Conservation (phyloP, 805 yeast genomes). For the Wickerhamiella slavikovae region DNA sequence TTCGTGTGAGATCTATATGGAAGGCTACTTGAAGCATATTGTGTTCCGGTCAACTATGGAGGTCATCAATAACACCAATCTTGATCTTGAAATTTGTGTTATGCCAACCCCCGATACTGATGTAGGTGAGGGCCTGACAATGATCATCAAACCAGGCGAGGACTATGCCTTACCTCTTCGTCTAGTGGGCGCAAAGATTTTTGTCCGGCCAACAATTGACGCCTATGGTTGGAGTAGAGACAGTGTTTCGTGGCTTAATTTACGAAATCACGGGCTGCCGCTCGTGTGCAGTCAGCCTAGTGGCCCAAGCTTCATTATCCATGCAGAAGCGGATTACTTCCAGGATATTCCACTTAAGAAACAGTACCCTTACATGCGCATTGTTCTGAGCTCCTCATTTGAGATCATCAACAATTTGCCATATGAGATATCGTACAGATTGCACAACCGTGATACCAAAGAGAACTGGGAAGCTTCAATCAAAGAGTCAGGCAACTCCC, state of each 20-base stretch:
- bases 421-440: slow-evolving; percentile 48
- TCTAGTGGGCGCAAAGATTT: slow-evolving; percentile 32
- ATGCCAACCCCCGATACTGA: slow-evolving; percentile 18
- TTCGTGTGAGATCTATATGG: slow-evolving; percentile 46
- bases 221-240: slow-evolving; percentile 51
- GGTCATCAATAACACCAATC: slow-evolving; percentile 45
- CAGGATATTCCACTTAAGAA: slow-evolving; percentile 46
- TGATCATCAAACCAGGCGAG: slow-evolving; percentile 31
- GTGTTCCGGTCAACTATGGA: slow-evolving; percentile 58
- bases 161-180: slow-evolving; percentile 56
- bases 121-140: slow-evolving; percentile 15
- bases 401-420: slow-evolving; percentile 75
- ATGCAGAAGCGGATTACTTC: slow-evolving; percentile 46
- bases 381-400: slow-evolving; percentile 66
- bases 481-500: slow-evolving; percentile 42
- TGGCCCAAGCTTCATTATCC: slow-evolving; percentile 37
- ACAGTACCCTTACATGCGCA: slow-evolving; percentile 66
- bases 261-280: slow-evolving; percentile 29
- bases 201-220: slow-evolving; percentile 40
- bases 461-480: slow-evolving; percentile 47
- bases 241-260: slow-evolving; percentile 41
- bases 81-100: slow-evolving; percentile 24
- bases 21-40: slow-evolving; percentile 59
- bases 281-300: slow-evolving; percentile 35
- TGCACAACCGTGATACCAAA: slow-evolving; percentile 54